phyloP scores from a whole-genome alignment of 768 basidiomycete species.

The Macrolepiota fuliginosa region DNA sequence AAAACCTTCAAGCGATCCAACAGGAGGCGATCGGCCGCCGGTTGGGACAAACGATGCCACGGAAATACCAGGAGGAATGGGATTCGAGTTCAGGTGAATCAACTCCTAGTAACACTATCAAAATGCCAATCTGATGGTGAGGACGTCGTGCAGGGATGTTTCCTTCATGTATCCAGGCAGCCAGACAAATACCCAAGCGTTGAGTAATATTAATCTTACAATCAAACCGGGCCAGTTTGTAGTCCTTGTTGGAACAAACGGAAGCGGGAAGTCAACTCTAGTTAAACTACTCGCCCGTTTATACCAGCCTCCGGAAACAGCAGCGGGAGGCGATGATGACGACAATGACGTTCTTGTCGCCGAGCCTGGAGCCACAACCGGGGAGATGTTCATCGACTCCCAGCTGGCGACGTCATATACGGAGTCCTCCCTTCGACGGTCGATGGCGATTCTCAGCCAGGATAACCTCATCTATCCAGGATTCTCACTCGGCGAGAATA shows the following conservation, averaged over 20 bases:
- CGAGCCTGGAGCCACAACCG: constrained; percentile 15
- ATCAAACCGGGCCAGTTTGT: constrained; percentile 34
- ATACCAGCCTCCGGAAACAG: constrained; percentile 28
- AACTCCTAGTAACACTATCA: no score
- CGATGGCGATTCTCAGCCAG: constrained; percentile 50
- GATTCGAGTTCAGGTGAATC: constrained; percentile 5
- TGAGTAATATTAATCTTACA: constrained; percentile 31
- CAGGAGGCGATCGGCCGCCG: no score
- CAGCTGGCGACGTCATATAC: constrained; percentile 34
- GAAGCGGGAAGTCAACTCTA: constrained; percentile 36
- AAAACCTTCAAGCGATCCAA: no score
- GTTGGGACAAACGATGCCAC: background rate
- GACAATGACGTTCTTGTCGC: background rate
- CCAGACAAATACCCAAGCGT: background rate
- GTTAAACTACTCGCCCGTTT: constrained; percentile 35
- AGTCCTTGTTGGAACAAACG: constrained; percentile 41
- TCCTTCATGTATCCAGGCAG: constrained; percentile 32
- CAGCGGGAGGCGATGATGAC: background rate
- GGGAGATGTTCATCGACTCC: constrained; percentile 43
- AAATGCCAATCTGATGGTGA: no score
- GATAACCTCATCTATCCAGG: constrained; percentile 44
- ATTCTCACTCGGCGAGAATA: constrained; percentile 38
- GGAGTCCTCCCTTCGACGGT: constrained; percentile 35
- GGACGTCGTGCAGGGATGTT: background rate
- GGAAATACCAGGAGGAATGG: constrained; percentile 19